Evolutionary conservation across 169 alveolate genomes (phyloP).

Genomic region (Plasmodium blacklocki): DNA sequence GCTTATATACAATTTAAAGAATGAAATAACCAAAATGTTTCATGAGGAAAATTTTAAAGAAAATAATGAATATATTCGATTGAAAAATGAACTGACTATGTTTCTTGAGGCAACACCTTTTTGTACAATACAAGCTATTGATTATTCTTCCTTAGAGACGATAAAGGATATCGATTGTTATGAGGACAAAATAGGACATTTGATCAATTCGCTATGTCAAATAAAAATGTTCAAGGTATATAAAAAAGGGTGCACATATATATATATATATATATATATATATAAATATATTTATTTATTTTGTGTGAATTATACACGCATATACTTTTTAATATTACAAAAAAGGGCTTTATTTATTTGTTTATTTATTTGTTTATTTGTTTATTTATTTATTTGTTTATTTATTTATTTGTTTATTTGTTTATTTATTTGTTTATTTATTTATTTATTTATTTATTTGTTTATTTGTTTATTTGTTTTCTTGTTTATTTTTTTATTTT

Average conservation of each 20-base stretch:
- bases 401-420: too few relatives aligned
- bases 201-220: conserved; percentile 60
- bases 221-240: conserved; percentile 38
- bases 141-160: conserved; percentile 40
- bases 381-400: too few relatives aligned
- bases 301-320: too few relatives aligned
- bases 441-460: neutral
- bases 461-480: neutral
- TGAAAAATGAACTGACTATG: conserved; percentile 56
- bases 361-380: too few relatives aligned
- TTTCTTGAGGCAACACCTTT: conserved; percentile 63
- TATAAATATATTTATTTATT: neutral
- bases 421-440: neutral
- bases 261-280: neutral
- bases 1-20: conserved; percentile 37
- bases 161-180: conserved; percentile 19
- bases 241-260: conserved; percentile 6
- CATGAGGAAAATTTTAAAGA: conserved; percentile 56
- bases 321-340: too few relatives aligned
- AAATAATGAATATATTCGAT: conserved; percentile 25
- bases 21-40: conserved; percentile 40
- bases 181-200: conserved; percentile 39
- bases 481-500: neutral
- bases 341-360: too few relatives aligned
- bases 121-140: conserved; percentile 65